These are phyloP conservation scores for Prunus dulcis DNA, from an alignment of 306 rosid genomes.

Conservation along the genomic window DNA sequence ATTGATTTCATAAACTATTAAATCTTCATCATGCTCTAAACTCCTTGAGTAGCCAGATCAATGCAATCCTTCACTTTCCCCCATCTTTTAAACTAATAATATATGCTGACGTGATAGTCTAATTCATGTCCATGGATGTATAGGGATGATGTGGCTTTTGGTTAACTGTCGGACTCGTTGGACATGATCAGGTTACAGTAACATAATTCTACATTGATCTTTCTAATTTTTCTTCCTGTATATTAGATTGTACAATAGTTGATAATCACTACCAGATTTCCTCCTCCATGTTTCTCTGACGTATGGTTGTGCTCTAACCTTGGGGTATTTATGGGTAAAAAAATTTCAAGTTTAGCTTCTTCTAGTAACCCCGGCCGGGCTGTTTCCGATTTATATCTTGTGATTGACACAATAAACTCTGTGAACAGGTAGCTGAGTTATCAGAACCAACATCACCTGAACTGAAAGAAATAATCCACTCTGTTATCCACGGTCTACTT, in stretches of 20 bases:
- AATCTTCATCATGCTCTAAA: slow-evolving; percentile 4
- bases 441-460: slow-evolving; percentile 86
- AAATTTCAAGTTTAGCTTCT: neutral
- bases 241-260: neutral
- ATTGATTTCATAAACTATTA: neutral
- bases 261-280: neutral
- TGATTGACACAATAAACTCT: slow-evolving; percentile 3
- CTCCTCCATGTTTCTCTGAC: neutral
- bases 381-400: slow-evolving; percentile 5
- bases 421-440: slow-evolving; percentile 79
- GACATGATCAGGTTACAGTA: slow-evolving; percentile 25
- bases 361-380: neutral
- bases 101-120: slow-evolving; percentile 4
- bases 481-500: slow-evolving; percentile 89
- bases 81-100: neutral
- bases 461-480: slow-evolving; percentile 69
- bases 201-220: slow-evolving; percentile 1
- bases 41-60: neutral
- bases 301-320: slow-evolving; percentile 1
- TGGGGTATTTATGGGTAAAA: neutral
- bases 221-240: neutral
- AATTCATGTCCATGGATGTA: slow-evolving; percentile 33
- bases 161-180: slow-evolving; percentile 29
- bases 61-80: neutral
- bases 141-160: slow-evolving; percentile 43